These are phyloP conservation scores for Castanospermum australe DNA, from an alignment of 306 rosid genomes.

Conservation along the genomic window DNA sequence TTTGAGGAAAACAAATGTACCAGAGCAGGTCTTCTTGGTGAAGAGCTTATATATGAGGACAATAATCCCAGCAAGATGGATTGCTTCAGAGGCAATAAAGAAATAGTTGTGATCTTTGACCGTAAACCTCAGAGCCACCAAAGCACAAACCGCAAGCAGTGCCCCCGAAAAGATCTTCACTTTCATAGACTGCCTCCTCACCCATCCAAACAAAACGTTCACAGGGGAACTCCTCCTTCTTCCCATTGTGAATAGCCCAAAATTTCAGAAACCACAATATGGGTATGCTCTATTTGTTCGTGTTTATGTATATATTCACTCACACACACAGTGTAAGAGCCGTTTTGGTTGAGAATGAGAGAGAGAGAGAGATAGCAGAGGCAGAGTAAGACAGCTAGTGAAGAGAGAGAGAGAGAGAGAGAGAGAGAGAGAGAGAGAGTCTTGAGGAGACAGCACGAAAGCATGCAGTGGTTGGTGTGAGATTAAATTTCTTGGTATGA, in stretches of 20 bases:
- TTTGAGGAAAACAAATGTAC: conserved; percentile 26
- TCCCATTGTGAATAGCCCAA: conserved; percentile 44
- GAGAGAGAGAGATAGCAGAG: not conserved
- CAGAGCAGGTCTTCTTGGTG: conserved; percentile 74
- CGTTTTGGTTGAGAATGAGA: not conserved
- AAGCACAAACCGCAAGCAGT: conserved; percentile 37
- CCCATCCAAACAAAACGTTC: conserved; percentile 46
- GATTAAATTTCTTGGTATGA: not conserved
- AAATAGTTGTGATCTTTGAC: conserved; percentile 29
- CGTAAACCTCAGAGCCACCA: conserved; percentile 44
- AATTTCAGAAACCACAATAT: not conserved
- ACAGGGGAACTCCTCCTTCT: conserved; percentile 37
- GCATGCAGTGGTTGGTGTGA: conserved; percentile 5
- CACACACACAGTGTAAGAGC: not conserved
- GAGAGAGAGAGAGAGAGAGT: not conserved
- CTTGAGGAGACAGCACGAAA: conserved; percentile 18
- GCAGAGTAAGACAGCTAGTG: not conserved
- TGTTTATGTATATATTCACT: not conserved
- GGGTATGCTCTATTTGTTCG: not conserved
- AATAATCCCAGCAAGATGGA: conserved; percentile 56
- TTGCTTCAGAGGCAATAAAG: conserved; percentile 49
- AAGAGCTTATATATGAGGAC: conserved; percentile 73
- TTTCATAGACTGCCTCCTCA: conserved; percentile 46
- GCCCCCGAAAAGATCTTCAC: conserved; percentile 48
- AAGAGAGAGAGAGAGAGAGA: not conserved